A percentile compares a stretch with the other conserved stretches of the same genome.
phyloP scores from a whole-genome alignment of 768 basidiomycete species.

The Arthromyces matolae region DNA sequence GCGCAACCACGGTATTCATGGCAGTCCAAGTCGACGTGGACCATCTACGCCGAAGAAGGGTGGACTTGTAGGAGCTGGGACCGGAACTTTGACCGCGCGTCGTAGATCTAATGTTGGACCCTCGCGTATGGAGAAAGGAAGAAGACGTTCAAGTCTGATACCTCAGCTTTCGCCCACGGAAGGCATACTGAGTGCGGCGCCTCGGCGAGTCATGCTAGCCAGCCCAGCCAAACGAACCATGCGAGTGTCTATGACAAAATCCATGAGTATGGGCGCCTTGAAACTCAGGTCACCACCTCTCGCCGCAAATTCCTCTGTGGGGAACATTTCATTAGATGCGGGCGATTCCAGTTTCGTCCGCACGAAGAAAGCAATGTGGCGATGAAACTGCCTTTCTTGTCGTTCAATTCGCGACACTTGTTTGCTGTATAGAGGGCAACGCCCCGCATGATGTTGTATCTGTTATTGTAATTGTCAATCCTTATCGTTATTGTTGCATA shows the following conservation, averaged over 20 bases:
- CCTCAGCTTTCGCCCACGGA: conserved; percentile 56
- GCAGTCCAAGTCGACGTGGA: conserved; percentile 48
- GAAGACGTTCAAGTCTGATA: conserved; percentile 79
- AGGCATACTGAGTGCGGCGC: conserved; percentile 30
- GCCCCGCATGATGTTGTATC: conserved; percentile 15
- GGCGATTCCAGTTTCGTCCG: conserved; percentile 50
- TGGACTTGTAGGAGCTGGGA: conserved; percentile 14
- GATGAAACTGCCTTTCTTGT: conserved; percentile 32
- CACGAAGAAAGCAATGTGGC: conserved; percentile 53
- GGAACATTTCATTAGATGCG: conserved; percentile 35
- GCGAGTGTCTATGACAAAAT: conserved; percentile 50
- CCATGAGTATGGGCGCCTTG: conserved; percentile 29
- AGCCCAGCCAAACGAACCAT: conserved; percentile 62
- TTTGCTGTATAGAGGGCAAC: conserved; percentile 11
- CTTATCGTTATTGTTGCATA: conserved; percentile 10
- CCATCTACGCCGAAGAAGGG: conserved; percentile 42
- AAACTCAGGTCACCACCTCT: conserved; percentile 25
- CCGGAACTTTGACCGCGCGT: conserved; percentile 35
- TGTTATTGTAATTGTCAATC: conserved; percentile 14
- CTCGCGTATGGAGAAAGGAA: conserved; percentile 65
- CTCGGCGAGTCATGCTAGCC: conserved; percentile 36
- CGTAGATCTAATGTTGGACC: conserved; percentile 76
- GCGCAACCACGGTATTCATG: conserved; percentile 29
- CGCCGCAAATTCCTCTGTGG: conserved; percentile 22
- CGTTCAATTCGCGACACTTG: conserved; percentile 3